Evolutionary conservation across 1,284 basidiomycete genomes (phyloP), one percentile per base, ranked within the genome.

Genomic region (Sanghuangporus weigelae): DNA sequence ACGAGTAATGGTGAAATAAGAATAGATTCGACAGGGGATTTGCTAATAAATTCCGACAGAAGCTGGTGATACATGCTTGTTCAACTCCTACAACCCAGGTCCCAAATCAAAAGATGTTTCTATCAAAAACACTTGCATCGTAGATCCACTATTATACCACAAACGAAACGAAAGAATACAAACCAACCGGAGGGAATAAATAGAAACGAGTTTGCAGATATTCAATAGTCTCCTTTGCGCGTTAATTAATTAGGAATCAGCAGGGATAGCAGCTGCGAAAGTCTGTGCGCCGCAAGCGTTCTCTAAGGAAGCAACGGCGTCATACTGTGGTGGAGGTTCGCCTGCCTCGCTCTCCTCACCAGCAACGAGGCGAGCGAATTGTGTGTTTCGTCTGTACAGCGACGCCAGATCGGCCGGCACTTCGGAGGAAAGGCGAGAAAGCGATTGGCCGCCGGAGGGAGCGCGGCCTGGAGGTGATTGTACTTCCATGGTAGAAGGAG

Each of bases 281-380:
- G 63, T 53, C 31, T 42, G 51, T 23, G 63, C 57, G 26, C 63
- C 63, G 16, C 12, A n/a, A 3, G 63, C 31, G 11, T 59, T 60
- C 39, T 59, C 57, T 11, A 23, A 10, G 21, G 59, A 50, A 2
- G 54, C 62, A 38, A 66, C 48, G 46, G 16, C 21, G 63, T 81
- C 80, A 69, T 90, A 90, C 11, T 79, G 73, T 7, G 88, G 88
- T 0, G 88, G 87, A 39, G 79, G 77, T 68, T 90, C 87, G 26
- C 88, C 89, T 21, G 76, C 76, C 69, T 85, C 81, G 44, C 80
- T 84, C 72, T 85, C 83, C 69, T 84, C 81, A 6, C 88, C 89
- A 21, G 82, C 78, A 39, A 90, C 78, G 12, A 90, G 76, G 40
- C 84, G 77, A 67, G 83, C 82, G 65, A 85, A 89, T 67, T 83